Percentiles rank a stretch among this genome's conserved stretches.
Conservation (phyloP, 2,329 filamentous ascomycete genomes). For the Hymenotorrendiella dingleyae region DNA sequence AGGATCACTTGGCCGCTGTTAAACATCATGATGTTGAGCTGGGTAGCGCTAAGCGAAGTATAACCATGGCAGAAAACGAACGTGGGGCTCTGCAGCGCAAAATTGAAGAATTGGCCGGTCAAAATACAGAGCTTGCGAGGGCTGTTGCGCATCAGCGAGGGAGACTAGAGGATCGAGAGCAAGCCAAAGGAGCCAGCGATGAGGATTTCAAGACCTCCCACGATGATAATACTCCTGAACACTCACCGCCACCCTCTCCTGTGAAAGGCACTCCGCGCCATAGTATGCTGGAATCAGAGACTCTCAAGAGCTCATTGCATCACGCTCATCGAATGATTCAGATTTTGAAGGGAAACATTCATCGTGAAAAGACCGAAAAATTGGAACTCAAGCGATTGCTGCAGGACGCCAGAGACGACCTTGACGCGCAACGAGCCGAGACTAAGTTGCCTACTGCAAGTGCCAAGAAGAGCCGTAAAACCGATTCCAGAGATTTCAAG, state of each 20-base stretch:
- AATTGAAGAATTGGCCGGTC: slow-evolving; percentile 78
- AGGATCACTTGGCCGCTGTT: slow-evolving; percentile 70
- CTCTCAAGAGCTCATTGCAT: slow-evolving; percentile 84
- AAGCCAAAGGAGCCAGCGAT: slow-evolving; percentile 51
- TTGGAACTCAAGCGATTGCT: slow-evolving; percentile 91
- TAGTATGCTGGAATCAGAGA: slow-evolving; percentile 89
- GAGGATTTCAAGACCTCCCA: slow-evolving; percentile 59
- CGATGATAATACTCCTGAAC: slow-evolving; percentile 73
- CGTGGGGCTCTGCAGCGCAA: slow-evolving; percentile 72
- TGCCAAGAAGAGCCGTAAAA: slow-evolving; percentile 57
- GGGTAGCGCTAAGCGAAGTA: slow-evolving; percentile 73
- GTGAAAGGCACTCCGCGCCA: slow-evolving; percentile 88
- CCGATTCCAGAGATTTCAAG: slow-evolving; percentile 65
- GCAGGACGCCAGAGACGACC: slow-evolving; percentile 88
- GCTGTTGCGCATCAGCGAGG: slow-evolving; percentile 71
- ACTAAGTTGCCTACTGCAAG: slow-evolving; percentile 34
- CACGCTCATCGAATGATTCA: slow-evolving; percentile 97
- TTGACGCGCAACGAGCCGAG: slow-evolving; percentile 61
- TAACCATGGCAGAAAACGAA: slow-evolving; percentile 73
- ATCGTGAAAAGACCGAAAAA: slow-evolving; percentile 98
- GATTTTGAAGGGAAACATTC: slow-evolving; percentile 87
- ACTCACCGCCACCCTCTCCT: slow-evolving; percentile 85
- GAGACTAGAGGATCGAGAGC: slow-evolving; percentile 59
- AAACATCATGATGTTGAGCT: slow-evolving; percentile 89
- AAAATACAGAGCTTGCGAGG: slow-evolving; percentile 86